Percentiles rank a stretch among this genome's conserved stretches.
Evolutionary conservation across 495 filamentous ascomycete species (phyloP).

Genomic region (Tuber borchii): DNA sequence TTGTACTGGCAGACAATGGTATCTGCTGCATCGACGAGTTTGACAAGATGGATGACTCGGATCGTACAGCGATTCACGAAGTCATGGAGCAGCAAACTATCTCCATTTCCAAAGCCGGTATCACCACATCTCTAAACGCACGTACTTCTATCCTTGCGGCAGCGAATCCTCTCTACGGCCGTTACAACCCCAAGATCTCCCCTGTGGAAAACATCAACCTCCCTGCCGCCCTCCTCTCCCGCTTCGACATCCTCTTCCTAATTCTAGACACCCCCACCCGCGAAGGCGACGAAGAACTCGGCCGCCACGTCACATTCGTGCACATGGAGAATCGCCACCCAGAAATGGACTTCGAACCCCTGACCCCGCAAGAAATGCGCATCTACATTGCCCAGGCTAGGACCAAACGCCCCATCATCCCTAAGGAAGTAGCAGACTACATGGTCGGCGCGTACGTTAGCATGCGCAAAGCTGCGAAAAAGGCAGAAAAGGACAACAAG

Average conservation of each 20-base stretch:
- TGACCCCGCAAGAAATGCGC: conserved; percentile 83
- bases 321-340: conserved; percentile 97
- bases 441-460: conserved; percentile 92
- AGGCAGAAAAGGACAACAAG: conserved; percentile 77
- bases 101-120: conserved; percentile 96
- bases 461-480: conserved; percentile 79
- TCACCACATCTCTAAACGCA: conserved; percentile 91
- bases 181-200: conserved; percentile 93
- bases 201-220: conserved; percentile 99
- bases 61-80: conserved; percentile 97
- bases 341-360: conserved; percentile 54
- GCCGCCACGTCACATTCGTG: conserved; percentile 89
- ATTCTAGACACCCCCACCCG: conserved; percentile 87
- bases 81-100: conserved; percentile 99
- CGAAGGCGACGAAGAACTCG: conserved; percentile 87
- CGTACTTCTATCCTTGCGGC: conserved; percentile 96
- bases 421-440: conserved; percentile 80
- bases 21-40: conserved; percentile 99
- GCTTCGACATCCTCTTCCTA: conserved; percentile 94
- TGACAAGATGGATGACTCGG: conserved; percentile 98
- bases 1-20: conserved; percentile 94
- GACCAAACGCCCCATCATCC: conserved; percentile 76
- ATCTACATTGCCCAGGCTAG: conserved; percentile 92
- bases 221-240: conserved; percentile 85
- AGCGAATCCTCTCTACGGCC: conserved; percentile 93